These are phyloP conservation scores for Cryphonectria carpinicola DNA, from an alignment of 2,329 filamentous ascomycete genomes.

Conservation along the genomic window DNA sequence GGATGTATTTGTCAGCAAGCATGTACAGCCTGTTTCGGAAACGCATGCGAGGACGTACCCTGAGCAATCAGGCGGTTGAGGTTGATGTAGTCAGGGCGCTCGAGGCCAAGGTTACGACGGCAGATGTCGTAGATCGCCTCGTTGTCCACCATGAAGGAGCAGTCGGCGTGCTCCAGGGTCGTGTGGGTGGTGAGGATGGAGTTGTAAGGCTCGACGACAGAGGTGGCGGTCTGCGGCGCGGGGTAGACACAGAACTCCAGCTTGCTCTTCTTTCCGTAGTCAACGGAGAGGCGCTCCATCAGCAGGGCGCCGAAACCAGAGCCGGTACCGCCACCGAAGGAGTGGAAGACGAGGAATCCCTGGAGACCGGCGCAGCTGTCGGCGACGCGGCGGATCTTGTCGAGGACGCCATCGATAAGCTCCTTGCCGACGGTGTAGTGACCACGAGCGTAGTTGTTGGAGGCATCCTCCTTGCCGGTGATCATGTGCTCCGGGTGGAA, in stretches of 20 bases:
- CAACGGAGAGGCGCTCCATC: constrained; percentile 98
- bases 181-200: constrained; percentile 99
- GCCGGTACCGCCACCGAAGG: constrained; percentile 97
- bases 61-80: constrained; percentile 98
- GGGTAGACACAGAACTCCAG: constrained; percentile 99
- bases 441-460: constrained; percentile 99
- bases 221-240: constrained; percentile 93
- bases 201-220: constrained; percentile 99
- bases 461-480: constrained; percentile 99
- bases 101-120: constrained; percentile 94
- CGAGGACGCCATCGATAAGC: constrained; percentile 95
- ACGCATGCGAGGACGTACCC: constrained; percentile 57
- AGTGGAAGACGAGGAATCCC: constrained; percentile 99
- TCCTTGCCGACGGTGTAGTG: constrained; percentile 99
- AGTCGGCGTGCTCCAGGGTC: constrained; percentile 98
- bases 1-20: constrained; percentile 35
- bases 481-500: constrained; percentile 99
- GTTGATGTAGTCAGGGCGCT: constrained; percentile 98
- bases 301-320: constrained; percentile 98
- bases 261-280: constrained; percentile 99
- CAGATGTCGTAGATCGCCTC: constrained; percentile 99
- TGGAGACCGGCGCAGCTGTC: constrained; percentile 98
- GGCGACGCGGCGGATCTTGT: constrained; percentile 96
- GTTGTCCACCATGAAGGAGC: constrained; percentile 99
- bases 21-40: not conserved